Evolutionary conservation across 1,139 yeast species (phyloP), one percentile per base, ranked within the genome.

Genomic region (Pichia sp.): DNA sequence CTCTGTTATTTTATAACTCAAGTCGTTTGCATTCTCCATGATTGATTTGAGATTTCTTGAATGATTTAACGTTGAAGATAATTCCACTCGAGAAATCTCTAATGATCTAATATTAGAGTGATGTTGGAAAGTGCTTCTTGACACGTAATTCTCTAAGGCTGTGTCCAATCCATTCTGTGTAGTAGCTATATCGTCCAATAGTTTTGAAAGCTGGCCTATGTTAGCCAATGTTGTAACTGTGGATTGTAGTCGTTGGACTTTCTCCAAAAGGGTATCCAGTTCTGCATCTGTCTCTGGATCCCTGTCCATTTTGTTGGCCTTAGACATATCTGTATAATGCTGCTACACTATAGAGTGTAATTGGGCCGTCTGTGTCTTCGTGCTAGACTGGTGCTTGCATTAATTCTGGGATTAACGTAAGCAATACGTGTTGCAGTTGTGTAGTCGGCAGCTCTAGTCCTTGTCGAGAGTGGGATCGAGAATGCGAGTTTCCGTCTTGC

Each of bases 1-100:
- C 33, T 71, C 72, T 1, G 94, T 82, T 37, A 86, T 72, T 15
- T 72, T 63, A 29, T 70, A 65, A 3, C 94, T 91, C 42, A 79
- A 65, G 38, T 70, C 72, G 40, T 81, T 76, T 0, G 94, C 83
- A 23, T 68, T 63, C 7, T 75, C 62, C 42, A 81, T 67, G 22
- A 76, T 63, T 23, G 61, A 58, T 13, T 69, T 66, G 42, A 83
- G 60, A 12, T 72, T 67, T 18, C 62, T 51, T 3, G 62, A 55
- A 35, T 62, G 61, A 20, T 56, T 55, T 35, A 70, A 48, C 0
- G 70, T 58, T 0, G 70, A 58, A 0, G 74, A 62, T 6, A 71
- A 51, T 40, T 67, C 71, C 5, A 73, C 64, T 42, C 73, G 53
- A 6, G 63, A 43, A 28, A 55, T 40, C 32, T 58, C 62, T 21